Evolutionary conservation across 495 filamentous ascomycete species (phyloP).

Genomic region (Mycothermus thermophilus): DNA sequence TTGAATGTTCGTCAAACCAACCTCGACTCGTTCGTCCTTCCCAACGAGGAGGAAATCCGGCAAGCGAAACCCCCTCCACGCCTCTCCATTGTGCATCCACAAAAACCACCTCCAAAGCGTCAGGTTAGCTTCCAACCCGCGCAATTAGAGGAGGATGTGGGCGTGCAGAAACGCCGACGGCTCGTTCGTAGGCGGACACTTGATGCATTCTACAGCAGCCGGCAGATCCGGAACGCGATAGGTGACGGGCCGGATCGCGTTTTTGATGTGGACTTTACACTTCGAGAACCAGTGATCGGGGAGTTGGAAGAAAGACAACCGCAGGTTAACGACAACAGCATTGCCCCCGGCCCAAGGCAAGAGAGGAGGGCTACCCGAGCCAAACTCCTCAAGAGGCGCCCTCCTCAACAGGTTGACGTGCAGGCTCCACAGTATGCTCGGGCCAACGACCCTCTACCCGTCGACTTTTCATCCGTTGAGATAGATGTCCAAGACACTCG

Average conservation of each 20-base stretch:
- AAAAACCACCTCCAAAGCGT: conserved; percentile 3
- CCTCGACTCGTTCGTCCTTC: conserved; percentile 21
- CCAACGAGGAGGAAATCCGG: conserved; percentile 2
- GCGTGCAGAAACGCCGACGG: conserved; percentile 13
- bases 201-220: conserved; percentile 34
- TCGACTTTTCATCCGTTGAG: conserved; percentile 4
- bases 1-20: conserved; percentile 21
- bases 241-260: conserved; percentile 14
- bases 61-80: conserved; percentile 2
- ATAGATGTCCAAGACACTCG: conserved; percentile 9
- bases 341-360: conserved; percentile 16
- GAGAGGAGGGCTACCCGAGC: conserved; percentile 19
- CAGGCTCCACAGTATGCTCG: conserved; percentile 34
- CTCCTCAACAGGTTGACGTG: conserved; percentile 39
- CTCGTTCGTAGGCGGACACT: conserved; percentile 33
- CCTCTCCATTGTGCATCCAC: not conserved
- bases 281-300: not conserved
- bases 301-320: no score
- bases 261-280: conserved; percentile 9
- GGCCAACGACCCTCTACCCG: conserved; percentile 34
- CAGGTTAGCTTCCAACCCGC: conserved; percentile 21
- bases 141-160: conserved; percentile 34
- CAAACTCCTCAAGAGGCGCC: conserved; percentile 32
- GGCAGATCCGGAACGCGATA: conserved; percentile 12
- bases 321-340: conserved; percentile 15